Evolutionary conservation across 2,329 filamentous ascomycete species (phyloP), one percentile per base, ranked within the genome.

Genomic region (Didymella exigua): DNA sequence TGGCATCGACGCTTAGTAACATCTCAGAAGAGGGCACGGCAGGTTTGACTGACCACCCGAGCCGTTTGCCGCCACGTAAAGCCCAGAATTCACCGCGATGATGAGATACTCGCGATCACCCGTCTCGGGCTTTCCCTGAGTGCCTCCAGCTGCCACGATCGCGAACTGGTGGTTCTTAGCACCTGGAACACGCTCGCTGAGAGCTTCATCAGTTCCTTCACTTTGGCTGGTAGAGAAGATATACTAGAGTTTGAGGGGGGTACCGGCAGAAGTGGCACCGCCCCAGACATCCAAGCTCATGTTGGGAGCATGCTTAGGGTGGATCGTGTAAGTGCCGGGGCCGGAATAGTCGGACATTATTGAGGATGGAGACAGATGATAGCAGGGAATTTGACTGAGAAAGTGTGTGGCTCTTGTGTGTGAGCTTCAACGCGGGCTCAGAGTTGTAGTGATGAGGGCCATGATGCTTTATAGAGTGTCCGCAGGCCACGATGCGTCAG

Each of bases 271-370:
- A 2, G 9, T 10, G 23, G 45, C 23, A 2, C 34, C 45, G 18
- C 26, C 45, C 45, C 45, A 48, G 26, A 48, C 24, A 18, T 48
- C 30, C 13, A 48, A 18, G 34, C 45, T 48, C 45, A 38, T 38
- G 2, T 30, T 18, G 11, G 26, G 45, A 26, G 45, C 45, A 29
- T 48, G 24, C 16, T 38, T 38, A 8, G 45, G 45, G 18, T 38
- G 27, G 16, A 48, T 38, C 10, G 38, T 34, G 26, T 48, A 48
- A 18, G 38, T 18, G 5, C 45, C 45, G 6, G 33, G 24, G 2
- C 34, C 45, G 13, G 45, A 38, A 18, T 38, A 38, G 31, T 48
- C 45, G 11, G 45, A 48, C 45, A 48, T 48, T 33, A 16, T 40
- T 7, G 18, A n/a, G 31, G 6, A n/a, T 31, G 40, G 5, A 24